Evolutionary conservation across 257 asterid species (phyloP), one percentile per base, ranked within the genome.

Genomic region (Salvia hispanica): DNA sequence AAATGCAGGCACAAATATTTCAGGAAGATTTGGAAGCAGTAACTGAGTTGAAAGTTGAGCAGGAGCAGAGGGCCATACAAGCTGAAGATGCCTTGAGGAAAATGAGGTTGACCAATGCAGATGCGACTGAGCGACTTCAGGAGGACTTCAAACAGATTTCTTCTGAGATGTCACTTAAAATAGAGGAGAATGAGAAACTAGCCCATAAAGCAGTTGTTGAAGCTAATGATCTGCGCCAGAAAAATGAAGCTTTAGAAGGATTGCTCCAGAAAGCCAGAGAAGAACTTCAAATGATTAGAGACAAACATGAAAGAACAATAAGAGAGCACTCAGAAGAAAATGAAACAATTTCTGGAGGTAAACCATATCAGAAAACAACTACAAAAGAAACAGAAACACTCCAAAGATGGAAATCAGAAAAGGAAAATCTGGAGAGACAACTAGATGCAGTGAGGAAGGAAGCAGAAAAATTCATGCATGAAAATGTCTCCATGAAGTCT

Each of bases 1-100:
- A 84, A 77, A 78, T 61, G 34, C 88, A 85, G 79, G 82, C 80
- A 47, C 82, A 63, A 74, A 79, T 69, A 59, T 88, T 83, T 68
- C 84, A 83, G 69, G 86, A 82, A 59, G 84, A 88, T 46, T 70
- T 88, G 66, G 78, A 82, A 78, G 82, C 71, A 68, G 76, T 79
- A 14, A 78, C 78, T 60, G 72, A 74, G 64, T 85, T 76, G 45
- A 90, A 79, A 77, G 76, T 73, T 47, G 82, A 78, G 75, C 90
- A 76, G 85, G 98, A 90, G 78, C 85, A 84, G 65, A 86, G 94
- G 83, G 96, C 96, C 63, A 73, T 74, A 61, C 66, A 67, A 80
- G 94, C 96, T 67, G 97, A 90, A 81, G 97, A 90, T 56, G 89
- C 88, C 57, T 61, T 90, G 63, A 78, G 85, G 76, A 86, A 83